Conservation (phyloP, 2,329 filamentous ascomycete genomes). For the Alternaria novae-zelandiae region DNA sequence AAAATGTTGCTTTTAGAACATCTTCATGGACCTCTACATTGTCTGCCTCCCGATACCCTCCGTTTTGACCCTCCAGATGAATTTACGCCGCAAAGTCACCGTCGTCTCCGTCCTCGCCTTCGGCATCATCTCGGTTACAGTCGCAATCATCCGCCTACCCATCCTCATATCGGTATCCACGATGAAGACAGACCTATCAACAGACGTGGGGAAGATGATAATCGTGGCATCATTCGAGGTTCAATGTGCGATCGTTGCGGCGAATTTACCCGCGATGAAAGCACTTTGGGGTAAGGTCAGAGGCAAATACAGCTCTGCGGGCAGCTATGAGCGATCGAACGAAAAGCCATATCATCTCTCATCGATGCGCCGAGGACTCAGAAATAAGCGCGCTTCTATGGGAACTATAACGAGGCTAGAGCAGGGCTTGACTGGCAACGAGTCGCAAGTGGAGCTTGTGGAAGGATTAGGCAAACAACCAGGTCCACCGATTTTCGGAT, state of each 20-base stretch:
- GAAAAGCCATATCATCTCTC: not conserved
- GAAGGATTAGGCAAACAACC: not conserved
- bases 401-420: not conserved
- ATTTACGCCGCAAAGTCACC: not conserved
- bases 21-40: constrained; percentile 6
- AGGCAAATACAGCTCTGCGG: not conserved
- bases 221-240: constrained; percentile 3
- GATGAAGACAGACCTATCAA: not conserved
- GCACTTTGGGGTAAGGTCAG: not conserved
- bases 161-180: not conserved
- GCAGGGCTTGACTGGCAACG: not conserved
- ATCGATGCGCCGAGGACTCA: not conserved
- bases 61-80: not conserved
- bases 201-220: not conserved
- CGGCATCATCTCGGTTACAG: constrained; percentile 1
- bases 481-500: not conserved
- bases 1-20: not conserved
- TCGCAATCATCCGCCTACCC: constrained; percentile 3
- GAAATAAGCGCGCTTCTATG: not conserved
- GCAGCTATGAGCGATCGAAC: not conserved
- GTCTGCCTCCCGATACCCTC: constrained; percentile 2
- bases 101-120: constrained; percentile 5
- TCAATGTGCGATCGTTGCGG: constrained; percentile 5
- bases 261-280: constrained; percentile 3
- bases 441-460: constrained; percentile 1